Base-by-base conservation (phyloP, 2,329 filamentous ascomycete species). In the Penicillium sp. region DNA sequence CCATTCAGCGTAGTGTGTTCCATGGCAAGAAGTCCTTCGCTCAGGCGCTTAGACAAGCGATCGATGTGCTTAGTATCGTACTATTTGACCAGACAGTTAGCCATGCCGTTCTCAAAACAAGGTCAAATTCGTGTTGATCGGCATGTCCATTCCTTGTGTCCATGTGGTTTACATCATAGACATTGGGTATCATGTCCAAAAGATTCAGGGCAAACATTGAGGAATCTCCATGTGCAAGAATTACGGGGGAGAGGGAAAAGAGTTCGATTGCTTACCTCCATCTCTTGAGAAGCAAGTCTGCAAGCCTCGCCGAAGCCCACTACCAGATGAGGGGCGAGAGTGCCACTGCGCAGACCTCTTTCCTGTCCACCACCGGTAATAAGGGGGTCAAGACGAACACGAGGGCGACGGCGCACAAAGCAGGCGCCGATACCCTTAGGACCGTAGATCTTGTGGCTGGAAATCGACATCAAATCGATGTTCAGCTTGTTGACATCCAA, bases 391-490 rank as follows among this genome's bases (percentile, higher is more conserved):
- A 99, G 79, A 74, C 94, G 90, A 63, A 99, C 94, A 72, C 93
- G 87, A 1, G 94, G 94, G 54, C 94, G 84, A 78, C 94, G 85
- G 68, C 94, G 88, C 45, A 99, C 90, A 69, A 93, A 99, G 77
- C 94, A 99, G 55, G 94, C 94, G 55, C 94, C 94, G 53, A 99
- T 90, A 32, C 94, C 94, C 80, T 96, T 99, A 50, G 94, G 94
- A 26, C 94, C 94, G 71, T 99, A 99, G 51, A 99, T 96, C 78
- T 99, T 99, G 78, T 99, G 94, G 29, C 90, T 92, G 8, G 94
- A 97, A 57, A 99, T 97, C 29, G 93, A 97, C 93, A 99, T 97
- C 69, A 99, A 78, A 71, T 99, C 94, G 61, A 99, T 88, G 74
- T 97, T 95, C 91, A 96, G 93, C 75, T 90, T 89, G 74, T 97